phyloP scores from a whole-genome alignment of 345 rosid genomes.

The Erysimum cheiranthoides region DNA sequence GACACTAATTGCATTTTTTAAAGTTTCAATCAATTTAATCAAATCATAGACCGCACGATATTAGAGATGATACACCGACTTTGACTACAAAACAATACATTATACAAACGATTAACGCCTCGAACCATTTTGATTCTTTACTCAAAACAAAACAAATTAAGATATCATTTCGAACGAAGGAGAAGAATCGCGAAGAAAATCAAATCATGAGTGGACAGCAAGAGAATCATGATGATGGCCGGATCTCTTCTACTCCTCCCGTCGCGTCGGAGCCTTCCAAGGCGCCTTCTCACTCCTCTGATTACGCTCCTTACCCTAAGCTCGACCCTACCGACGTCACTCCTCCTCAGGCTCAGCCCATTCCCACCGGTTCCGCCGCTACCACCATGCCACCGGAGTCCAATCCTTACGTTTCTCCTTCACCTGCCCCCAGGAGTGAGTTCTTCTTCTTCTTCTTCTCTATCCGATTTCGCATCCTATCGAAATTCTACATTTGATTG shows the following conservation, averaged over 20 bases:
- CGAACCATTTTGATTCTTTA: too few relatives aligned
- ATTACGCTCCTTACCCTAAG: conserved; percentile 91
- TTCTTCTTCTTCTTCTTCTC: background rate
- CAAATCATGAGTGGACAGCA: conserved; percentile 46
- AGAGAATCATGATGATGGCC: conserved; percentile 29
- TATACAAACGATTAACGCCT: too few relatives aligned
- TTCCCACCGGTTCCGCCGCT: conserved; percentile 57
- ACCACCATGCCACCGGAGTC: conserved; percentile 84
- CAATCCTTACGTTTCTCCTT: conserved; percentile 84
- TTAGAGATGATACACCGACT: too few relatives aligned
- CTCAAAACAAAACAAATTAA: too few relatives aligned
- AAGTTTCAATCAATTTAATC: too few relatives aligned
- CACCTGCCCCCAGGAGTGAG: conserved; percentile 63
- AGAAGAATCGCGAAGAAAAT: conserved; percentile 24
- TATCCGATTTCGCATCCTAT: conserved; percentile 11
- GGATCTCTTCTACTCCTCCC: conserved; percentile 35
- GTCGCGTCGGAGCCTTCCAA: conserved; percentile 25
- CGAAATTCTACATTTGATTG: conserved; percentile 8
- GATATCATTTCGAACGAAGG: too few relatives aligned
- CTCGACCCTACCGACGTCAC: conserved; percentile 78
- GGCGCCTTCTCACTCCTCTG: conserved; percentile 58
- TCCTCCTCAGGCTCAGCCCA: conserved; percentile 53
- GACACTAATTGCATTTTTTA: too few relatives aligned
- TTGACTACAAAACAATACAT: too few relatives aligned
- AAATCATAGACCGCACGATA: background rate